Conservation (phyloP, 1,284 basidiomycete species). For the Cryptococcus floricola region DNA sequence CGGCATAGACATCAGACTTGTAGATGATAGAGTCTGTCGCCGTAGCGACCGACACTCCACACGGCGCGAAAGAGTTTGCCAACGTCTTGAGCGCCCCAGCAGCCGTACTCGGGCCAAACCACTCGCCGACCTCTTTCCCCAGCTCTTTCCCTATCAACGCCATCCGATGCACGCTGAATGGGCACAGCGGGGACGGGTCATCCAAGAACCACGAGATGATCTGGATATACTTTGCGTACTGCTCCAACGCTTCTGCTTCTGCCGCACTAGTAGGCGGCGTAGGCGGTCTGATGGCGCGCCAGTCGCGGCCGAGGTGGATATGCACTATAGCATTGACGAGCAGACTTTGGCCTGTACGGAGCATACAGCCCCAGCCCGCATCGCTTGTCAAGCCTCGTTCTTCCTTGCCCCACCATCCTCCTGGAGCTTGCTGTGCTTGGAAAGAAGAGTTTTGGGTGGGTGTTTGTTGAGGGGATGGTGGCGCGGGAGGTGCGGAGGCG, state of each 20-base stretch:
- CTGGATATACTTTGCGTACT: slow-evolving; percentile 65
- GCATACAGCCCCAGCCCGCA: slow-evolving; percentile 97
- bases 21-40: slow-evolving; percentile 81
- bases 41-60: slow-evolving; percentile 74
- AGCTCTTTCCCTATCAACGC: slow-evolving; percentile 89
- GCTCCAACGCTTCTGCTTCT: slow-evolving; percentile 31
- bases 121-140: slow-evolving; percentile 92
- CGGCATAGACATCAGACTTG: slow-evolving; percentile 77
- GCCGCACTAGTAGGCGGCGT: slow-evolving; percentile 11
- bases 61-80: slow-evolving; percentile 72
- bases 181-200: slow-evolving; percentile 77
- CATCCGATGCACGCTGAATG: slow-evolving; percentile 95
- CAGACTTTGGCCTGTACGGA: slow-evolving; percentile 88
- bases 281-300: slow-evolving; percentile 55
- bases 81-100: slow-evolving; percentile 90
- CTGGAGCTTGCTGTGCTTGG: neutral
- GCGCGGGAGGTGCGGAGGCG: slow-evolving; percentile 18
- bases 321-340: slow-evolving; percentile 83
- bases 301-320: slow-evolving; percentile 81
- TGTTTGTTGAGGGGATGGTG: slow-evolving; percentile 9
- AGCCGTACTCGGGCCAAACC: slow-evolving; percentile 97
- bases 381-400: slow-evolving; percentile 87
- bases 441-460: neutral
- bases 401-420: slow-evolving; percentile 48
- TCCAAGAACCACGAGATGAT: slow-evolving; percentile 94